Evolutionary conservation across 352 stramenopile species (phyloP), one percentile per base, ranked within the genome.

Genomic region (Peronospora destructor): DNA sequence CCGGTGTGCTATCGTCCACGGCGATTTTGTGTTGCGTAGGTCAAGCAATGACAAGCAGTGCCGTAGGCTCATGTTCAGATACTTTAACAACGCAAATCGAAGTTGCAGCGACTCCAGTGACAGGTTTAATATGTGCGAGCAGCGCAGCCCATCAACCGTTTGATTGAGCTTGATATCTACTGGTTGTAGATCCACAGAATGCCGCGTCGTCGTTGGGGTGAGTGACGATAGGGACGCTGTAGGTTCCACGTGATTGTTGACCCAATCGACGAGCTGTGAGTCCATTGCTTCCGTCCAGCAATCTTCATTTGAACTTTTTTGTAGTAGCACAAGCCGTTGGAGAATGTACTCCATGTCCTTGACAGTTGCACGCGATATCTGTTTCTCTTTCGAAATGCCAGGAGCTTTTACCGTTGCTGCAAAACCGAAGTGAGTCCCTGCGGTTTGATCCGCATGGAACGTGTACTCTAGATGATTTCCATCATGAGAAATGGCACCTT

Each of bases 241-340:
- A 21, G 49, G 69, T 49, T 94, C 82, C 1, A 91, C 59, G 26
- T 85, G 72, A 17, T 65, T 84, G 47, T 94, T 95, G 12, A 95
- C 73, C 83, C 82, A 95, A 45, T 95, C 82, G 2, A 93, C 74
- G 0, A 95, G 64, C 59, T 95, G 84, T 6, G 71, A 60, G 52
- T 95, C 82, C 80, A 95, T 93, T 1, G 56, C 59, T 17, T 62
- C 41, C 9, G 73, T 84, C 84, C 84, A 94, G 36, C 35, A 0
- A 21, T 53, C 29, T 16, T 19, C 44, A 14, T 52, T 25, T 26
- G 13, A 25, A 16, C 19, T 12, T 45, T 14, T 32, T 45, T 68
- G 49, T 11, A 46, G 35, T 8, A 32, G 6, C 16, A 50, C 34
- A 12, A 87, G 48, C 16, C 64, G 66, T 6, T 47, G 19, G 10